These are phyloP conservation scores for Fraxinus dipetala DNA, from an alignment of 305 asterid genomes.

Conservation along the genomic window DNA sequence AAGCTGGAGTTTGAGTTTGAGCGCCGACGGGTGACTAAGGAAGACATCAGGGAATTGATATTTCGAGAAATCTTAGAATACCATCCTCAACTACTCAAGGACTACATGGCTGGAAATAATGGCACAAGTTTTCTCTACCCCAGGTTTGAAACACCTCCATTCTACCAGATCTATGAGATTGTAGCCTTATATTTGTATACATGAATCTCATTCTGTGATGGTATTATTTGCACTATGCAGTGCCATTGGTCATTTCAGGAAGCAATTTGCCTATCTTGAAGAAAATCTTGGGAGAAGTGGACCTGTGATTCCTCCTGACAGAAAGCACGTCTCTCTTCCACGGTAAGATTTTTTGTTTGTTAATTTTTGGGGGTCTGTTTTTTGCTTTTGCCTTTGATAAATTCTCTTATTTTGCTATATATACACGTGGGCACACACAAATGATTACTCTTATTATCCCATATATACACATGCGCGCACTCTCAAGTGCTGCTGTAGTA, in stretches of 20 bases:
- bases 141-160: constrained; percentile 33
- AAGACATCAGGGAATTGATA: constrained; percentile 57
- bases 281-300: constrained; percentile 72
- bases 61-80: constrained; percentile 62
- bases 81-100: constrained; percentile 60
- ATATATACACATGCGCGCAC: neutral
- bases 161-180: constrained; percentile 9
- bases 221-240: constrained; percentile 38
- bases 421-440: neutral
- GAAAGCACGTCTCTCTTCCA: constrained; percentile 84
- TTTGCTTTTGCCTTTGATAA: constrained; percentile 4
- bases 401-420: neutral
- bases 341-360: constrained; percentile 43
- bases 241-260: constrained; percentile 75
- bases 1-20: constrained; percentile 70
- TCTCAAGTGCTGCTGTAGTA: neutral
- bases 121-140: constrained; percentile 48
- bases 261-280: constrained; percentile 82
- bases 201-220: constrained; percentile 13
- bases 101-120: constrained; percentile 47
- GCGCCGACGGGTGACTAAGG: constrained; percentile 49
- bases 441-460: neutral
- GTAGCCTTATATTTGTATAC: neutral
- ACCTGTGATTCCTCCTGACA: constrained; percentile 71
- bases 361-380: neutral